Percentiles rank a stretch among this genome's conserved stretches.
phyloP scores from a whole-genome alignment of 257 asterid species.

The Nicotiana obtusifolia region DNA sequence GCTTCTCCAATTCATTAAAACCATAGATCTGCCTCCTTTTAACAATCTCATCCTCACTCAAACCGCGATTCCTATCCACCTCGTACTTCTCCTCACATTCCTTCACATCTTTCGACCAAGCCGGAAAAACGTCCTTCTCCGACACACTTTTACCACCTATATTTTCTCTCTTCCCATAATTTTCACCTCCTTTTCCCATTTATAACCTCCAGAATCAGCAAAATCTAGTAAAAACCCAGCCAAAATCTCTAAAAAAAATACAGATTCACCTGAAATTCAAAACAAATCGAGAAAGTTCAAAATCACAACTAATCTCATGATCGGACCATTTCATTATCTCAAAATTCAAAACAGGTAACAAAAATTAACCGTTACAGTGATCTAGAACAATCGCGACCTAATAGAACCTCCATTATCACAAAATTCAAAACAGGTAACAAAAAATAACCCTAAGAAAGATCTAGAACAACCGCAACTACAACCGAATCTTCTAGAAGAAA shows the following conservation, averaged over 20 bases:
- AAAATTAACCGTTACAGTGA: not conserved
- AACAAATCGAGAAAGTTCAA: conserved; percentile 6
- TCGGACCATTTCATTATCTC: not conserved
- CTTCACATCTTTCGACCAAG: conserved; percentile 74
- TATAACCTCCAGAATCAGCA: conserved; percentile 21
- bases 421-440: not conserved
- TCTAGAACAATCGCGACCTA: not conserved
- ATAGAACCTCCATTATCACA: not conserved
- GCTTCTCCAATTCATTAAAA: conserved; percentile 84
- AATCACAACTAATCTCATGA: not conserved
- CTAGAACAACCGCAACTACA: not conserved
- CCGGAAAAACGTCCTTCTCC: conserved; percentile 38
- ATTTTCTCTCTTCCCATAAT: conserved; percentile 47
- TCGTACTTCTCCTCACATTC: conserved; percentile 72
- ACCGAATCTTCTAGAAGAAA: not conserved
- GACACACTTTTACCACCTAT: conserved; percentile 23
- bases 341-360: not conserved
- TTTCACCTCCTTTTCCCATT: conserved; percentile 90
- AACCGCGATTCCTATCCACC: conserved; percentile 57
- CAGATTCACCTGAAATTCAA: conserved; percentile 23
- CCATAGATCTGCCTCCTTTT: conserved; percentile 79
- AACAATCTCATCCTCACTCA: conserved; percentile 53
- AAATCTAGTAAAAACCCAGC: not conserved
- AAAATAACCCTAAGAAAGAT: not conserved
- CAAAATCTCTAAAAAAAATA: conserved; percentile 20